Evolutionary conservation across 805 yeast genomes (phyloP).

Genomic region (Kodamaea laetipori): DNA sequence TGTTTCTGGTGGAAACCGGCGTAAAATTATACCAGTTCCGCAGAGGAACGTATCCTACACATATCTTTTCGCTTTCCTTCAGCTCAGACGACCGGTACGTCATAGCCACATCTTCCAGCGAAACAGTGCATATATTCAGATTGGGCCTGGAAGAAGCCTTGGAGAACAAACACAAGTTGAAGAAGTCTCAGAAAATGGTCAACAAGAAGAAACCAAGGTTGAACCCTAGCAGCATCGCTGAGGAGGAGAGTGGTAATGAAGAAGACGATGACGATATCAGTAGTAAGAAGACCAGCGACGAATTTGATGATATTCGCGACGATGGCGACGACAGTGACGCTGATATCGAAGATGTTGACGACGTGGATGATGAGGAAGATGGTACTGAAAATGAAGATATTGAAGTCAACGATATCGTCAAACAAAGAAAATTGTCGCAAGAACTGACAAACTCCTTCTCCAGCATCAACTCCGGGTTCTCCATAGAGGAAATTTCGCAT

Average conservation of each 20-base stretch:
- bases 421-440: slow-evolving; percentile 42
- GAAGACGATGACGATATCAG: slow-evolving; percentile 19
- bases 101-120: slow-evolving; percentile 85
- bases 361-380: slow-evolving; percentile 27
- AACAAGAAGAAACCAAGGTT: slow-evolving; percentile 14
- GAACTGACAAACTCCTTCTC: slow-evolving; percentile 35
- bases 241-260: slow-evolving; percentile 25
- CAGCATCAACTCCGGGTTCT: slow-evolving; percentile 34
- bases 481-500: slow-evolving; percentile 15
- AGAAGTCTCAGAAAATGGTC: slow-evolving; percentile 15
- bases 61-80: slow-evolving; percentile 74
- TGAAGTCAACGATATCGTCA: slow-evolving; percentile 24
- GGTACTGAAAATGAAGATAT: slow-evolving; percentile 23
- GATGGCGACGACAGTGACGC: slow-evolving; percentile 17
- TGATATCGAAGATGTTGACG: slow-evolving; percentile 25
- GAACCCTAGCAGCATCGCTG: slow-evolving; percentile 32
- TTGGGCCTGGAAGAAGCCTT: slow-evolving; percentile 55
- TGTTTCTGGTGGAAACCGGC: slow-evolving; percentile 71
- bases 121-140: slow-evolving; percentile 90
- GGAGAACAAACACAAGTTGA: slow-evolving; percentile 38
- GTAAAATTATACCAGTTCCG: slow-evolving; percentile 69
- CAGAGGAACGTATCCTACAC: slow-evolving; percentile 84
- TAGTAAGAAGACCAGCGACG: slow-evolving; percentile 16
- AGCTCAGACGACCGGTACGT: slow-evolving; percentile 68
- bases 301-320: slow-evolving; percentile 17